A percentile compares a stretch with the other conserved stretches of the same genome.
These are phyloP conservation scores for Fusarium floridanum DNA, from an alignment of 2,329 filamentous ascomycete species.

Conservation along the genomic window DNA sequence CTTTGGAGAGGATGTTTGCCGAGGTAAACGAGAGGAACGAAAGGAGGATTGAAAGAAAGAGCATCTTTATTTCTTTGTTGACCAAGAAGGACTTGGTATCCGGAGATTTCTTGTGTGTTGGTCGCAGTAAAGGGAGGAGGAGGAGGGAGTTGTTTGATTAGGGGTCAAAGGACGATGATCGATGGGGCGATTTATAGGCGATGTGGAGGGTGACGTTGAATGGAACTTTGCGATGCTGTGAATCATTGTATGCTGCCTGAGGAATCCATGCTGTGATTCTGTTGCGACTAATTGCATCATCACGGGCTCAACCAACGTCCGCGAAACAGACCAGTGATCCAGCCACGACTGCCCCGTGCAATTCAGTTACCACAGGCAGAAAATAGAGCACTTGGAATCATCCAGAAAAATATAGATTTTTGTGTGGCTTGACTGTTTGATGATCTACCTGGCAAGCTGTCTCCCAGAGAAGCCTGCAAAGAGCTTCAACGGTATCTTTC, in stretches of 20 bases:
- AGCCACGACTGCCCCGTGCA: background rate
- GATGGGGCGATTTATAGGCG: background rate
- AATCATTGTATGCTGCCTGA: background rate
- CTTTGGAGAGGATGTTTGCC: background rate
- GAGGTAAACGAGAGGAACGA: background rate
- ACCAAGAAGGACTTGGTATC: background rate
- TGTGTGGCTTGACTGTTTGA: background rate
- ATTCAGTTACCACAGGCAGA: background rate
- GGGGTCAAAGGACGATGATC: background rate
- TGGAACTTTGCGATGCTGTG: background rate
- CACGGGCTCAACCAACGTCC: background rate
- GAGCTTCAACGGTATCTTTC: no score
- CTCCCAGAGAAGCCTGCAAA: no score
- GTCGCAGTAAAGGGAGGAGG: background rate
- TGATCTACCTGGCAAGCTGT: background rate
- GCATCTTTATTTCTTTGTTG: background rate
- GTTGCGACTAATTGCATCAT: background rate
- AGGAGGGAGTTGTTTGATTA: background rate
- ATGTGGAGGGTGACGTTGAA: background rate
- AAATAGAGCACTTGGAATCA: rapidly evolving
- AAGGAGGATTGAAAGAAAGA: background rate
- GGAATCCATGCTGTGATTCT: background rate
- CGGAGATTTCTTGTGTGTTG: background rate
- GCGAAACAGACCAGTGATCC: background rate
- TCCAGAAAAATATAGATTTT: background rate